Evolutionary conservation across 768 basidiomycete species (phyloP).

Genomic region (Suillus subalutaceus): DNA sequence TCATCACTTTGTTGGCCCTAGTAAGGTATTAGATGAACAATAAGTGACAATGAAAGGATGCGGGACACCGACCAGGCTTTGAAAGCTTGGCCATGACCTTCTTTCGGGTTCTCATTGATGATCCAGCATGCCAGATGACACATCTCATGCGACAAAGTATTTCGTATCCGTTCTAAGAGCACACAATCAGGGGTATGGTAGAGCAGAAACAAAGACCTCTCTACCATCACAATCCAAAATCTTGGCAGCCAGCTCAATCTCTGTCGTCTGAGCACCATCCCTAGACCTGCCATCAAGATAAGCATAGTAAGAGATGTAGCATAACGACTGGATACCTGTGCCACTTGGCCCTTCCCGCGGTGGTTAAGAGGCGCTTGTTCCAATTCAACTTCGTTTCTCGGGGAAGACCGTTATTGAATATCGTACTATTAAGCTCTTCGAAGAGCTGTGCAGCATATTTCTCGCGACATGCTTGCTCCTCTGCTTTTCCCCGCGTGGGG

Average conservation of each 20-base stretch:
- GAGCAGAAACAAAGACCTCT: slow-evolving; percentile 13
- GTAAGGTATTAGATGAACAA: slow-evolving; percentile 1
- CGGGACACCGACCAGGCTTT: slow-evolving; percentile 62
- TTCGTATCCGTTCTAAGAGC: slow-evolving; percentile 69
- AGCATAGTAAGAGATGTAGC: background rate
- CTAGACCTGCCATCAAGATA: slow-evolving; percentile 43
- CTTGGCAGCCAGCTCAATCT: slow-evolving; percentile 83
- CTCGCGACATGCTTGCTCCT: slow-evolving; percentile 47
- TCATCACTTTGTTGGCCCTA: slow-evolving; percentile 72
- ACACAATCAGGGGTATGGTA: background rate
- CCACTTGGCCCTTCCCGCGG: slow-evolving; percentile 73
- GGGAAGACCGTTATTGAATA: slow-evolving; percentile 62
- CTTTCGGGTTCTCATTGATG: slow-evolving; percentile 68
- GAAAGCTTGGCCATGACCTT: slow-evolving; percentile 74
- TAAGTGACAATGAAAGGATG: background rate
- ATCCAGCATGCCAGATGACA: slow-evolving; percentile 90
- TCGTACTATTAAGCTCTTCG: slow-evolving; percentile 53
- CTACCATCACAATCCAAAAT: slow-evolving; percentile 77
- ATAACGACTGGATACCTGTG: slow-evolving; percentile 44
- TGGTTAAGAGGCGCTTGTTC: slow-evolving; percentile 67
- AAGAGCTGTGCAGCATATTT: slow-evolving; percentile 65
- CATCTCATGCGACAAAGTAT: slow-evolving; percentile 90
- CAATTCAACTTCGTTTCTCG: slow-evolving; percentile 59
- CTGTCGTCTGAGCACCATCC: slow-evolving; percentile 58
- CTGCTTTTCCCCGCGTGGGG: slow-evolving; percentile 46